Conservation (phyloP, 257 asterid genomes). For the Solanum chmielewskii region DNA sequence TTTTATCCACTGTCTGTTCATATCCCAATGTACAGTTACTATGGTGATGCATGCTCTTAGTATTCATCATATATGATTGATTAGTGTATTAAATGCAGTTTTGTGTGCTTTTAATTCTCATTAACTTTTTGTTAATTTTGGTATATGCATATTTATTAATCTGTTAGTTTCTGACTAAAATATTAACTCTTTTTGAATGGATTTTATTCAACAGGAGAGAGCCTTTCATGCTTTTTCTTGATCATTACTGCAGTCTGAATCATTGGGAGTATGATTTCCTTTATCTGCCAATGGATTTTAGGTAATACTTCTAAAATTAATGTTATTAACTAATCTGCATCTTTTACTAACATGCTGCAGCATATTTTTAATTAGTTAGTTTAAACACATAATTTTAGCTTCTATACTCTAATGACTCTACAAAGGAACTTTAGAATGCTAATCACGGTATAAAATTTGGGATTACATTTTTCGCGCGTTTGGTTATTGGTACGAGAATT, state of each 20-base stretch:
- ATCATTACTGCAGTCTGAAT: conserved; percentile 10
- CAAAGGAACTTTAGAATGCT: background rate
- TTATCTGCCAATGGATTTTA: conserved; percentile 49
- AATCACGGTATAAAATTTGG: background rate
- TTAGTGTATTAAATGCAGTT: background rate
- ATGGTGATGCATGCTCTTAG: background rate
- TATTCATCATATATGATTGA: no score
- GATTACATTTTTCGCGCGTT: background rate
- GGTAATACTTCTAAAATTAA: conserved; percentile 11
- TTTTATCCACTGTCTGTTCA: background rate
- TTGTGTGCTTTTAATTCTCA: background rate
- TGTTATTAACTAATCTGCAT: background rate
- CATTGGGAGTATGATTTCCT: conserved; percentile 42
- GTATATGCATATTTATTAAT: background rate
- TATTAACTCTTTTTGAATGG: background rate
- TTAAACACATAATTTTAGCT: background rate
- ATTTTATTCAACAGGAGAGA: conserved; percentile 23
- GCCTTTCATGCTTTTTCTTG: conserved; percentile 30
- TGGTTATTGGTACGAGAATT: background rate
- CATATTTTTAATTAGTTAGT: background rate
- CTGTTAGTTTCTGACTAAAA: background rate
- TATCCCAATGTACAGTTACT: background rate
- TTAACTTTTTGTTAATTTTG: background rate
- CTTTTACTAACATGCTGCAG: background rate
- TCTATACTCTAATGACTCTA: background rate